phyloP scores from a whole-genome alignment of 1,284 basidiomycete species.

The Boletus mariae region DNA sequence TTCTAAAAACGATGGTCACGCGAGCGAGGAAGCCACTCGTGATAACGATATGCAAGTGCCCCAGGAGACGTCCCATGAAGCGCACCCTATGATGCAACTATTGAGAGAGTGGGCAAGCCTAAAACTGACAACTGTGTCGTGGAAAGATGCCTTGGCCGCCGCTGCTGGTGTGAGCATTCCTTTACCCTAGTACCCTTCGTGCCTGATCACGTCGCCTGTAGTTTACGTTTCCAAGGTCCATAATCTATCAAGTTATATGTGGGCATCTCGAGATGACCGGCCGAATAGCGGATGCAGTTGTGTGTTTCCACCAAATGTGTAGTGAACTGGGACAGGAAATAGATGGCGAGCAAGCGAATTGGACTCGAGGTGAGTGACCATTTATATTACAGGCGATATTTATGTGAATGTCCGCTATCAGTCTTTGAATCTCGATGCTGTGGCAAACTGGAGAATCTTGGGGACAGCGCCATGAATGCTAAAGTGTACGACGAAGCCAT shows the following conservation, averaged over 20 bases:
- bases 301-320: not conserved
- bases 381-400: not conserved
- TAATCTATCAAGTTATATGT: not conserved
- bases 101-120: conserved; percentile 22
- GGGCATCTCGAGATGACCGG: not conserved
- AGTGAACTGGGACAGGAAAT: not conserved
- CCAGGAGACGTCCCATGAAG: not conserved
- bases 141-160: conserved; percentile 30
- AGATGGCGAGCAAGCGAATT: not conserved
- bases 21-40: too few species aligned
- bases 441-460: not conserved
- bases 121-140: not conserved
- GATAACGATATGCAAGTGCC: too few species aligned
- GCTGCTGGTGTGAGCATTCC: conserved; percentile 6
- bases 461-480: not conserved
- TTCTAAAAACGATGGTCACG: not conserved
- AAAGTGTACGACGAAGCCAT: not conserved
- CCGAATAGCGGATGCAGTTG: not conserved
- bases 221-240: not conserved
- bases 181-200: not conserved
- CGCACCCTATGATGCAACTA: conserved; percentile 15
- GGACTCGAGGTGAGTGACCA: not conserved
- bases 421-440: not conserved
- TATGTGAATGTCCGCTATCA: not conserved
- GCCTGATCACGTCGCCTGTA: not conserved